Conservation (phyloP, 2,329 filamentous ascomycete genomes). For the Pseudogymnoascus sp. region DNA sequence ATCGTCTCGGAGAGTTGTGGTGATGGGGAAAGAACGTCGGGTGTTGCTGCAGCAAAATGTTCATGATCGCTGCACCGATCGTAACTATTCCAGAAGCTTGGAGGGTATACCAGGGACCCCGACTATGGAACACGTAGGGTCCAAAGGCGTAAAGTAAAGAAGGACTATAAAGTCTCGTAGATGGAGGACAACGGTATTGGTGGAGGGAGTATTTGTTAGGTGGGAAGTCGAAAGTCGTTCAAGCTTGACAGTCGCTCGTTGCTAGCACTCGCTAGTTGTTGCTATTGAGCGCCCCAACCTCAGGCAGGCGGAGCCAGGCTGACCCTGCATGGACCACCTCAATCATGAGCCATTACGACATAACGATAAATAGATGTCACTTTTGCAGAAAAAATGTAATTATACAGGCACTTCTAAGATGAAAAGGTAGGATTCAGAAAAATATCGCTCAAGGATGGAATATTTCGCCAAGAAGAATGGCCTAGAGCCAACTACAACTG, state of each 20-base stretch:
- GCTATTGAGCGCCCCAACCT: neutral
- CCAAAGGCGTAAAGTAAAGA: neutral
- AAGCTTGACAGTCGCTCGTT: neutral
- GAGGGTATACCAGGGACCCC: neutral
- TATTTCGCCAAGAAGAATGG: neutral
- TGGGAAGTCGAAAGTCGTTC: neutral
- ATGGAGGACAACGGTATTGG: neutral
- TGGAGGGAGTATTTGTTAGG: neutral
- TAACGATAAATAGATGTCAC: neutral
- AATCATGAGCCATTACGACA: neutral
- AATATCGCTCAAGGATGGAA: neutral
- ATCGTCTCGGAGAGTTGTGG: constrained; percentile 44
- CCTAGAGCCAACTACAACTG: neutral
- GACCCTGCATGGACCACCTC: constrained; percentile 1
- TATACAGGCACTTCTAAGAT: neutral
- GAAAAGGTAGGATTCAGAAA: neutral
- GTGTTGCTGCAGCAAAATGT: constrained; percentile 54
- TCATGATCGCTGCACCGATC: constrained; percentile 41
- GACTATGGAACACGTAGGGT: neutral
- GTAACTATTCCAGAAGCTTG: constrained; percentile 1
- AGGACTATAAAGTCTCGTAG: neutral
- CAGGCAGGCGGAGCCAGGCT: neutral
- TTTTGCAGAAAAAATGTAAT: neutral
- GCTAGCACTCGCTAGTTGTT: constrained; percentile 9
- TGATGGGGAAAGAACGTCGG: constrained; percentile 52